Evolutionary conservation across 108 stramenopile genomes (phyloP).

Genomic region (Cyclostephanos invisitatus): DNA sequence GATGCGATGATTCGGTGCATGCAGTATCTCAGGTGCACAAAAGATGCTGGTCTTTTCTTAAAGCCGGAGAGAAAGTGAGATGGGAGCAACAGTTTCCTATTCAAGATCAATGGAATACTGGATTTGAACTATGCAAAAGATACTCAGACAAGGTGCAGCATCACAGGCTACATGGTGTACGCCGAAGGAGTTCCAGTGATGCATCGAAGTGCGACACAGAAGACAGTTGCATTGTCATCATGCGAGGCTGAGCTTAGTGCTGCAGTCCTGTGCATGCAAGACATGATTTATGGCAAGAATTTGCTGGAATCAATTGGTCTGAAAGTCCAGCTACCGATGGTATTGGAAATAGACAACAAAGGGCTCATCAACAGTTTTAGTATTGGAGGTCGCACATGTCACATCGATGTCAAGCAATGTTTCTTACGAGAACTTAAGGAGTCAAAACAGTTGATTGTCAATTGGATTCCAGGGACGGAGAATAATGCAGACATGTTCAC

Average conservation of each 20-base stretch:
- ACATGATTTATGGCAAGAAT: constrained; percentile 23
- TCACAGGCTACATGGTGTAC: constrained; percentile 7
- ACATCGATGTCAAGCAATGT: constrained; percentile 22
- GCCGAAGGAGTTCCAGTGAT: constrained; percentile 21
- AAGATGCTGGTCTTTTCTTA: constrained; percentile 8
- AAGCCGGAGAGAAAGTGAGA: constrained; percentile 29
- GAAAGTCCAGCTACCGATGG: constrained; percentile 39
- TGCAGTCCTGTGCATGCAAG: constrained; percentile 39
- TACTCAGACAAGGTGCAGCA: constrained; percentile 16
- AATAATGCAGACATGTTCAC: constrained; percentile 28
- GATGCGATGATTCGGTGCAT: constrained; percentile 10
- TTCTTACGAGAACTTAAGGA: constrained; percentile 46
- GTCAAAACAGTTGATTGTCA: constrained; percentile 6
- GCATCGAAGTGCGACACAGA: constrained; percentile 36
- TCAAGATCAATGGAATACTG: constrained; percentile 8
- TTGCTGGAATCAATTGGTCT: constrained; percentile 23
- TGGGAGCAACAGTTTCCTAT: neutral
- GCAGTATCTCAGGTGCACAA: constrained; percentile 6
- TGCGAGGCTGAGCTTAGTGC: constrained; percentile 48
- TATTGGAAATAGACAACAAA: constrained; percentile 37
- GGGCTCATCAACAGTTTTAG: constrained; percentile 39
- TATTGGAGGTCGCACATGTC: constrained; percentile 37
- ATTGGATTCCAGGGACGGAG: neutral
- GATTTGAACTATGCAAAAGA: constrained; percentile 36
- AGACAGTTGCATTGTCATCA: constrained; percentile 38